Percentiles rank a stretch among this genome's conserved stretches.
Evolutionary conservation across 768 basidiomycete genomes (phyloP).

Genomic region (Naematelia aurantialba): DNA sequence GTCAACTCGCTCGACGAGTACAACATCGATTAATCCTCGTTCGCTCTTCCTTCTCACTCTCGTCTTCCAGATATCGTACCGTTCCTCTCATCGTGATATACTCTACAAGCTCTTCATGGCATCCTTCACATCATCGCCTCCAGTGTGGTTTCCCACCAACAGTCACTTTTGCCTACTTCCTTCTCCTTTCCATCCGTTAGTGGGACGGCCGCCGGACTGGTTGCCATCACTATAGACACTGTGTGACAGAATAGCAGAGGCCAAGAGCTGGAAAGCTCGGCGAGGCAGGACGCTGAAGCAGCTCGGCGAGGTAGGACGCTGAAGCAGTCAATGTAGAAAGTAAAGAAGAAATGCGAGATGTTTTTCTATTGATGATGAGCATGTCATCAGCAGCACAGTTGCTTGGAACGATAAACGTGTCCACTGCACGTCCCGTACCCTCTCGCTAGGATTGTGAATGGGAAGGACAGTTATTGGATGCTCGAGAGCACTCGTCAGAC

Average conservation of each 20-base stretch:
- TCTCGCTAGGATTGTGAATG: too few relatives aligned
- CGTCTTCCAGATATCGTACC: constrained; percentile 1
- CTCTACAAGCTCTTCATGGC: background rate
- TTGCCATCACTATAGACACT: background rate
- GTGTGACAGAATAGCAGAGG: background rate
- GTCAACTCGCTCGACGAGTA: background rate
- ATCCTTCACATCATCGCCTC: background rate
- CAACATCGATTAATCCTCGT: background rate
- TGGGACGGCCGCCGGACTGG: background rate
- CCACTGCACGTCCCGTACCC: too few relatives aligned
- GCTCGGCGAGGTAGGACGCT: background rate
- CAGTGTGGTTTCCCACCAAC: background rate
- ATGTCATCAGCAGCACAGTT: too few relatives aligned
- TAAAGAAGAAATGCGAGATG: background rate
- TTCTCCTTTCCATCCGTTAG: background rate
- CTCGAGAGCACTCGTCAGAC: background rate
- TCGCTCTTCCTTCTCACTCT: background rate
- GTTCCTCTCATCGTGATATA: background rate
- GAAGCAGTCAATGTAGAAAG: background rate
- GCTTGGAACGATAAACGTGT: too few relatives aligned
- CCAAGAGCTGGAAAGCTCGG: background rate
- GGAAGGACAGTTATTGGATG: too few relatives aligned
- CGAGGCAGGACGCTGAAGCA: background rate
- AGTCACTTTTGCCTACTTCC: background rate
- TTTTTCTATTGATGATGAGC: too few relatives aligned